Percentiles rank a stretch among this genome's conserved stretches.
phyloP scores from a whole-genome alignment of 2,329 filamentous ascomycete species.

The Clarireedia monteithiana region DNA sequence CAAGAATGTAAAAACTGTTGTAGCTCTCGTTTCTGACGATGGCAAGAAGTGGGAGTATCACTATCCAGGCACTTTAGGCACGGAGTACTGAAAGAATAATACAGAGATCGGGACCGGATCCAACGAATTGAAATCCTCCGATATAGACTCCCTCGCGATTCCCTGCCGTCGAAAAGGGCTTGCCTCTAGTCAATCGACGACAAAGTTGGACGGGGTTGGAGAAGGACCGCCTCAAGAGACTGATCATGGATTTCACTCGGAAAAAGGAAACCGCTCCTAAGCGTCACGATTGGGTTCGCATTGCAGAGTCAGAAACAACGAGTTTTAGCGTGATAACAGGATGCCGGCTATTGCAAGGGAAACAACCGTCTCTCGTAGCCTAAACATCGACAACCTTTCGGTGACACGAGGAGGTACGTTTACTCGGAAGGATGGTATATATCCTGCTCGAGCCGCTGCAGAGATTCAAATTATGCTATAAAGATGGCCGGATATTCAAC shows the following conservation, averaged over 20 bases:
- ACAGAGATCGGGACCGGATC: neutral
- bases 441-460: neutral
- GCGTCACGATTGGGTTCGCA: neutral
- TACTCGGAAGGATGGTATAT: neutral
- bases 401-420: neutral
- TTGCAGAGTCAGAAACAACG: neutral
- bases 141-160: neutral
- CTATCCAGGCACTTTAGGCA: neutral
- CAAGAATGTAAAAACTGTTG: neutral
- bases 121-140: neutral
- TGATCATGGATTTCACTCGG: neutral
- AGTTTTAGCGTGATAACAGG: neutral
- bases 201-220: conserved; percentile 1
- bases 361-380: neutral
- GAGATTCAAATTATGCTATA: neutral
- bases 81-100: neutral
- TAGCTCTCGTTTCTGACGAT: neutral
- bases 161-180: neutral
- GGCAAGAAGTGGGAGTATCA: neutral
- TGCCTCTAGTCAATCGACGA: neutral
- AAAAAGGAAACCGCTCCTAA: neutral
- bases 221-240: neutral
- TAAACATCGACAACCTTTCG: neutral
- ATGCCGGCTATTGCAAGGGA: neutral
- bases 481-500: conserved; percentile 1